Percentiles rank a stretch among this genome's conserved stretches.
These are phyloP conservation scores for Cladosporium oxysporum DNA, from an alignment of 2,329 filamentous ascomycete species.

Conservation along the genomic window DNA sequence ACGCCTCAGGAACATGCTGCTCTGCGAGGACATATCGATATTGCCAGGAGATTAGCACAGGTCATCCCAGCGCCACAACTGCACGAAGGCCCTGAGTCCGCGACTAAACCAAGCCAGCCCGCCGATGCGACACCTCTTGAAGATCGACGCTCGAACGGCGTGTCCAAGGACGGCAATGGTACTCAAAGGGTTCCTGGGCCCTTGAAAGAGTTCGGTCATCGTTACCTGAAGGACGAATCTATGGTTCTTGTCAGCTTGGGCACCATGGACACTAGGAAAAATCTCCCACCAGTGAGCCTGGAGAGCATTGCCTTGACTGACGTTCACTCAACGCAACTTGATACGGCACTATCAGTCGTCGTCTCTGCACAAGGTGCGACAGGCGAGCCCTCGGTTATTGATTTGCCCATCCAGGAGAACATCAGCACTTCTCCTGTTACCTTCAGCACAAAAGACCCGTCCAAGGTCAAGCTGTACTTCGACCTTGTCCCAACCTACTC, in stretches of 20 bases:
- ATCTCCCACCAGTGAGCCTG: slow-evolving; percentile 75
- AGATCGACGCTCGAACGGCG: slow-evolving; percentile 44
- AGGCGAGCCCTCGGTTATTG: slow-evolving; percentile 85
- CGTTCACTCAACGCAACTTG: slow-evolving; percentile 88
- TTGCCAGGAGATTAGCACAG: slow-evolving; percentile 68
- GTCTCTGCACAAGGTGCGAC: slow-evolving; percentile 81
- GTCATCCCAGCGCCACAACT: slow-evolving; percentile 48
- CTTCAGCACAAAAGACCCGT: slow-evolving; percentile 76
- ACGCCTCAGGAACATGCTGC: slow-evolving; percentile 91
- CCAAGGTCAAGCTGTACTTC: slow-evolving; percentile 85
- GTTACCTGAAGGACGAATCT: slow-evolving; percentile 85
- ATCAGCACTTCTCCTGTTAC: slow-evolving; percentile 91
- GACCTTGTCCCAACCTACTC: slow-evolving; percentile 96
- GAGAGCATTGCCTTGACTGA: slow-evolving; percentile 85
- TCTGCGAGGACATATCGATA: slow-evolving; percentile 80
- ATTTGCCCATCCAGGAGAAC: slow-evolving; percentile 90
- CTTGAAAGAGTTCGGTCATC: slow-evolving; percentile 93
- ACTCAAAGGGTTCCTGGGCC: slow-evolving; percentile 62
- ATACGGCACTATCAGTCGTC: slow-evolving; percentile 89
- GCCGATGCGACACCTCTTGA: slow-evolving; percentile 41
- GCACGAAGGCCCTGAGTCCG: slow-evolving; percentile 29
- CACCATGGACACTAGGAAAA: slow-evolving; percentile 90
- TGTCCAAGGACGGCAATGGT: slow-evolving; percentile 41
- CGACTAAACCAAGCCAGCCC: slow-evolving; percentile 22
- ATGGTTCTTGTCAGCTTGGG: slow-evolving; percentile 91